Base-by-base conservation (phyloP, 768 basidiomycete genomes). In the Leccinum boreale region DNA sequence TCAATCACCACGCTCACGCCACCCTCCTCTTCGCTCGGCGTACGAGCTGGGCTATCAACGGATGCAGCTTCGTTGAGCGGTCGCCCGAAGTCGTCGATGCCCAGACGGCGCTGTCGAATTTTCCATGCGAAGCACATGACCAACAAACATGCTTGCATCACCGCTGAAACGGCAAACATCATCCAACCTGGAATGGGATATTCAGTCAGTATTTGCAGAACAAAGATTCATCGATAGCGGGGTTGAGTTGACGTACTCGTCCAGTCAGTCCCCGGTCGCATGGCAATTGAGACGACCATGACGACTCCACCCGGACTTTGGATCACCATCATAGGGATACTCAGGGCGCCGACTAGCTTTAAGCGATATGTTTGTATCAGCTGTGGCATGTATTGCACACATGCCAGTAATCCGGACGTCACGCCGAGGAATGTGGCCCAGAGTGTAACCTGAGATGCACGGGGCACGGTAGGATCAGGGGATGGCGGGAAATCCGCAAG, bases 311-410 rank as follows among this genome's bases (percentile, higher is more conserved):
- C 95, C 3, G 94, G 94, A 12, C 85, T 92, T 73, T 98, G 96
- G 15, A 99, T 91, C 50, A 84, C 75, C 96, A 99, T 98, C 85
- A 93, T 98, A 1, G 90, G 89, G 56, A 99, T 90, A 67, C 92
- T 94, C 15, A 98, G 77, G 0, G 94, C 93, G 3, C 96, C 96
- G 9, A 98, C 94, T 12, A 96, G 81, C 66, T 86, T 89, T 29
- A 81, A 72, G 5, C 75, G 76, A 64, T 88, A 97, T 1, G 95
- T 98, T 59, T 87, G 85, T 12, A 82, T 62, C 24, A 99, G 77
- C 70, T 97, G 95, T 0, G 96, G 95, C 0, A 86, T 80, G 59
- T 98, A 99, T 72, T 99, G 95, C 5, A 90, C 74, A 4, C 84
- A 83, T 1, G 94, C 89, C 5, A 97, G 81, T 1, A 86, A 36